A percentile compares a stretch with the other conserved stretches of the same genome.
Conservation (phyloP, 192 early-diverging fungal genomes). For the Coemansia sp. region DNA sequence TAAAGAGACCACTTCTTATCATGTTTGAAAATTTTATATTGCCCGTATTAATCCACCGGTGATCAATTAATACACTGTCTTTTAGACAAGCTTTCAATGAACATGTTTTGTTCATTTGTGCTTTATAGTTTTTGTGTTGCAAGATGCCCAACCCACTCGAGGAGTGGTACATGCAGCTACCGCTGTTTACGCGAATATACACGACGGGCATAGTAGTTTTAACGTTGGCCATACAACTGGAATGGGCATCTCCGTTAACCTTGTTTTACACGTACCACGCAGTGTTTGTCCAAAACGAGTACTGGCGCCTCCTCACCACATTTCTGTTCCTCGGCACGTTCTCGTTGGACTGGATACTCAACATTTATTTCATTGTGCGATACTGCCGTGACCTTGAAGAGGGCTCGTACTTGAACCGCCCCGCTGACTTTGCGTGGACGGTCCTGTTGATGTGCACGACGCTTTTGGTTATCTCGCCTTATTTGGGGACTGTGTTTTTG, state of each 20-base stretch:
- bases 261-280: slow-evolving; percentile 78
- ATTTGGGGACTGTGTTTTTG: slow-evolving; percentile 69
- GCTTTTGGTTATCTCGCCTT: slow-evolving; percentile 54
- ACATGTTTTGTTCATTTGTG: not conserved
- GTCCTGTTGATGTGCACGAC: slow-evolving; percentile 64
- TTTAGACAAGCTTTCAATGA: not conserved
- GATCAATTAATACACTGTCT: not conserved
- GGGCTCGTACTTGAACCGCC: slow-evolving; percentile 83
- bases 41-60: not conserved
- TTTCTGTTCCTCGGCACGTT: slow-evolving; percentile 93
- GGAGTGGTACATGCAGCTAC: slow-evolving; percentile 90
- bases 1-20: not conserved
- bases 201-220: slow-evolving; percentile 73
- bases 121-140: not conserved
- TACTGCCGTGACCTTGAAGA: slow-evolving; percentile 94
- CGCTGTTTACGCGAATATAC: slow-evolving; percentile 82
- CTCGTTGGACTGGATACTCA: slow-evolving; percentile 89
- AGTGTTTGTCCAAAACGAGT: slow-evolving; percentile 73
- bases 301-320: slow-evolving; percentile 88
- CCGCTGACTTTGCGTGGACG: slow-evolving; percentile 93
- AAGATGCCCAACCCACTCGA: slow-evolving; percentile 65
- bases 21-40: not conserved
- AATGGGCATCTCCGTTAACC: slow-evolving; percentile 75
- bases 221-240: slow-evolving; percentile 85
- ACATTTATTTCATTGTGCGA: slow-evolving; percentile 86